Conservation (phyloP, 352 stramenopile genomes). For the Pythium aphanidermatum region DNA sequence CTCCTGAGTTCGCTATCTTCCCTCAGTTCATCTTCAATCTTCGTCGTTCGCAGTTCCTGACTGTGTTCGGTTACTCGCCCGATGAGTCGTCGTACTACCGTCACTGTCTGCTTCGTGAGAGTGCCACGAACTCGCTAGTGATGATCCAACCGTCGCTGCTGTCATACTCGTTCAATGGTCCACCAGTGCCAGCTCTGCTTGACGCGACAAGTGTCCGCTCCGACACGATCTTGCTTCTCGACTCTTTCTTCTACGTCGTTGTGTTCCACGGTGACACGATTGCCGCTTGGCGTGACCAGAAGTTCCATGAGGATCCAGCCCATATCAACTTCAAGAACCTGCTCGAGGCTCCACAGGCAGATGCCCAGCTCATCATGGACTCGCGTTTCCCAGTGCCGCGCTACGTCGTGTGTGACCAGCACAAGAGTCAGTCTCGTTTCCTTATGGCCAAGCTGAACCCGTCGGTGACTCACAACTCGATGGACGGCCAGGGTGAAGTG, state of each 20-base stretch:
- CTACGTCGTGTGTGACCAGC: slow-evolving; percentile 99
- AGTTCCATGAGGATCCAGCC: slow-evolving; percentile 91
- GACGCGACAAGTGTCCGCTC: slow-evolving; percentile 91
- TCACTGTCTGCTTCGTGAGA: slow-evolving; percentile 93
- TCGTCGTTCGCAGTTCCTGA: slow-evolving; percentile 98
- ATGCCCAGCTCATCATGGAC: slow-evolving; percentile 99
- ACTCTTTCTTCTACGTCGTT: slow-evolving; percentile 99
- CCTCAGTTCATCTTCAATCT: slow-evolving; percentile 99
- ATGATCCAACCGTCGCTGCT: slow-evolving; percentile 99
- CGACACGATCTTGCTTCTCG: slow-evolving; percentile 98
- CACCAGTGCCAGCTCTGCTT: slow-evolving; percentile 86
- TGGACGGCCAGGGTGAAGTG: slow-evolving; percentile 90
- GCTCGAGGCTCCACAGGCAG: slow-evolving; percentile 95
- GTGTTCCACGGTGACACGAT: slow-evolving; percentile 99
- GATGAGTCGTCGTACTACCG: slow-evolving; percentile 98
- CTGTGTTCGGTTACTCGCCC: slow-evolving; percentile 98
- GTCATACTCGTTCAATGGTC: slow-evolving; percentile 95
- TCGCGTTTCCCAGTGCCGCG: slow-evolving; percentile 97
- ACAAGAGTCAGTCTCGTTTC: slow-evolving; percentile 99
- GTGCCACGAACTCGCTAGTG: slow-evolving; percentile 97
- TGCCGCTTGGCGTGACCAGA: slow-evolving; percentile 96
- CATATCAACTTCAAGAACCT: slow-evolving; percentile 99
- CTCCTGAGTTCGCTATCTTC: slow-evolving; percentile 98
- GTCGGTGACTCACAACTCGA: slow-evolving; percentile 95
- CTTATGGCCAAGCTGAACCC: slow-evolving; percentile 99